Base-by-base conservation (phyloP, 352 stramenopile genomes). In the Globisporangium irregulare region DNA sequence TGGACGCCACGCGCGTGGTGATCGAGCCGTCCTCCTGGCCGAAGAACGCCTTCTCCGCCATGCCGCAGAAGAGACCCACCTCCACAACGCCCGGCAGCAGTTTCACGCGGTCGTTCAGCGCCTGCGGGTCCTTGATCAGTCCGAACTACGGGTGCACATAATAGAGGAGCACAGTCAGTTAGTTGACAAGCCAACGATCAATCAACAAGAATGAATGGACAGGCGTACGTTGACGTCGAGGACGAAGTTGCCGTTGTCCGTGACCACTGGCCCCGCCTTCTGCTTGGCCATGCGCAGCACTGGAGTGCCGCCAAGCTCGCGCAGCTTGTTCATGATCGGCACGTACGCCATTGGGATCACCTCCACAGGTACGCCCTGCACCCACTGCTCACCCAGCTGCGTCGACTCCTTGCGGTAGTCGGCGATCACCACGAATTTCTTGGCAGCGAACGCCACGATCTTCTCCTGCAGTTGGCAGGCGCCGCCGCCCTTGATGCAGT, bases 381-480 rank as follows among this genome's bases (percentile, higher is more conserved):
- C 89, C 90, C 90, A 97, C 68, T 93, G 76, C 70, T 96, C 76
- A 41, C 94, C 94, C 22, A 98, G 81, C 56, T 82, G 71, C 46
- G 79, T 79, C 59, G 85, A 96, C 59, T 98, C 86, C 76, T 98
- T 98, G 73, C 89, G 90, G 76, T 95, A 95, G 77, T 98, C 94
- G 56, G 94, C 93, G 75, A 99, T 98, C 6, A 99, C 94, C 68
- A 99, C 98, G 68, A 99, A 99, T 70, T 97, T 98, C 64, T 99
- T 98, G 56, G 97, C 89, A 51, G 91, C 95, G 58, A 97, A 90
- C 38, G 92, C 91, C 43, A 98, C 90, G 63, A 98, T 97, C 78
- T 98, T 98, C 79, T 98, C 94, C 72, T 97, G 91, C 61, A 97
- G 73, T 69, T 99, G 87, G 64, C 97, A 98, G 62, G 89, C 98